Conservation (phyloP, 495 filamentous ascomycete species). For the Clohesyomyces aquaticus region DNA sequence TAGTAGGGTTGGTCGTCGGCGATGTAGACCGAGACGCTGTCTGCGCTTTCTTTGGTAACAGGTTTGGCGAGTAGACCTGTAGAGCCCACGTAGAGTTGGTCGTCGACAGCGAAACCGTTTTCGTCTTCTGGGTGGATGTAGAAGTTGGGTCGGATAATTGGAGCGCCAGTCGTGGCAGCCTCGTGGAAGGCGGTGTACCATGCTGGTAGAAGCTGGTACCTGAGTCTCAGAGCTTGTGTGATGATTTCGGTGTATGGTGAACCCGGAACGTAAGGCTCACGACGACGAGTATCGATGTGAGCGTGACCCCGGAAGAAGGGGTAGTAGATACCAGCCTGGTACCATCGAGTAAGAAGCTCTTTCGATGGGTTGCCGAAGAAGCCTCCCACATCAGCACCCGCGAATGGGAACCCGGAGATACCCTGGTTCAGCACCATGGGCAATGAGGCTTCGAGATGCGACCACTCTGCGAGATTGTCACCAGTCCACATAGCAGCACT, state of each 20-base stretch:
- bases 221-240: slow-evolving; percentile 79
- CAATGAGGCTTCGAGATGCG: slow-evolving; percentile 80
- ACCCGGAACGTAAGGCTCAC: slow-evolving; percentile 87
- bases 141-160: slow-evolving; percentile 88
- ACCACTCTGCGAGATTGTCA: slow-evolving; percentile 92
- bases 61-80: slow-evolving; percentile 90
- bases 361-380: slow-evolving; percentile 97
- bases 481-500: slow-evolving; percentile 97
- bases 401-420: slow-evolving; percentile 90
- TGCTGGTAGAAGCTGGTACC: slow-evolving; percentile 86
- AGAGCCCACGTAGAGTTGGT: slow-evolving; percentile 87
- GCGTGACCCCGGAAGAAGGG: slow-evolving; percentile 99
- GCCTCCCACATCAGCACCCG: slow-evolving; percentile 93
- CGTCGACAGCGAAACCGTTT: slow-evolving; percentile 80
- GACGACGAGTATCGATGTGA: slow-evolving; percentile 90
- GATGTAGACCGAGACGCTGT: slow-evolving; percentile 78
- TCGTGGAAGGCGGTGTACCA: slow-evolving; percentile 98
- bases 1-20: slow-evolving; percentile 87
- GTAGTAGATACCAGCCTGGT: slow-evolving; percentile 95
- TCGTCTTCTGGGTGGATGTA: slow-evolving; percentile 90
- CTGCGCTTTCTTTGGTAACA: slow-evolving; percentile 73
- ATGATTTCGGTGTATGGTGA: slow-evolving; percentile 87
- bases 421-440: slow-evolving; percentile 93
- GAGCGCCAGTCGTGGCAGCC: slow-evolving; percentile 77
- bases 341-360: slow-evolving; percentile 91